Evolutionary conservation across 78 protist genomes (phyloP), one percentile per base, ranked within the genome.

Genomic region (Emiliania huxleyi): DNA sequence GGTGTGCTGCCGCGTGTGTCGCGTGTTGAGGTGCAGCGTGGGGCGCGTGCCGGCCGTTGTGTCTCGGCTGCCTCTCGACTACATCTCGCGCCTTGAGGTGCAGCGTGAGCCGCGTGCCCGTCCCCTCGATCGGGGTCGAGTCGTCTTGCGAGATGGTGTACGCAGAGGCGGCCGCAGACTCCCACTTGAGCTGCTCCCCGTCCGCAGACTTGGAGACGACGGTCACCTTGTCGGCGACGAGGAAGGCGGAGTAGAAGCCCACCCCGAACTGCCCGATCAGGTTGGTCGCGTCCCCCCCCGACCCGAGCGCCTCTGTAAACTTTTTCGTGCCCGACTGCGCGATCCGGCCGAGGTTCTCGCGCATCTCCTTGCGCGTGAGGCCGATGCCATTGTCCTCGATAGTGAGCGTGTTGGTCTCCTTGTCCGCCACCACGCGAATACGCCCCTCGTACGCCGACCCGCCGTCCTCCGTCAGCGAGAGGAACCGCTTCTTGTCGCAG

Each of bases 341-440:
- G 83, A 98, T 96, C 43, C 96, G 96, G 83, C 99, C 99, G 52
- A 99, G 96, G 87, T 98, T 97, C 73, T 93, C 93, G 49, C 93
- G 37, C 40, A 99, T 94, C 40, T 99, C 99, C 1, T 88, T 97
- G 87, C 92, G 91, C 46, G 98, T 96, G 99, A 99, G 98, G 83
- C 99, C 99, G 49, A 99, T 37, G 90, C 99, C 99, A 33, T 94
- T 94, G 96, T 99, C 99, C 23, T 49, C 45, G 92, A 99, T 98
- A 91, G 90, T 93, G 52, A 99, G 93, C 21, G 94, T 90, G 44
- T 92, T 93, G 52, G 95, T 90, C n/a, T 94, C 98, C 81, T 52
- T 83, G 95, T 99, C 99, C 46, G 8, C 44, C 35, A 40, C 1
- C 44, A 93, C 89, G 33, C 93, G 79, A 90, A 99, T 97, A 48